Evolutionary conservation across 495 filamentous ascomycete genomes (phyloP).

Genomic region (Hapsidospora chrysogenum): DNA sequence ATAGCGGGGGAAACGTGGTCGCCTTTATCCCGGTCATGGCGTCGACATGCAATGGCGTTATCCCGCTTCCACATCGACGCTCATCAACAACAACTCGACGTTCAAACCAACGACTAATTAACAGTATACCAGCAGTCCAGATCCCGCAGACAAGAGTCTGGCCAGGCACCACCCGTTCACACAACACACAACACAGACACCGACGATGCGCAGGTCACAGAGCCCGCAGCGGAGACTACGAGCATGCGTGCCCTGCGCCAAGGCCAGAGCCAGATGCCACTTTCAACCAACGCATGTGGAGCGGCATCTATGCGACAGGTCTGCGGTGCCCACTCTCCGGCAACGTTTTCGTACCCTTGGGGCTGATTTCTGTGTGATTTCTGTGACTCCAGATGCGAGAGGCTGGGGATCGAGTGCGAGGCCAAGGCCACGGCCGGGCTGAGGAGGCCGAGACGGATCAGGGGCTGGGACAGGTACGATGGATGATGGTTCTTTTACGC

Average conservation of each 20-base stretch:
- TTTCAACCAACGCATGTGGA: neutral
- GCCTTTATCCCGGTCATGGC: no score
- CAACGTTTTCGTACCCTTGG: no score
- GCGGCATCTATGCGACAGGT: neutral
- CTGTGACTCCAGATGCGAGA: neutral
- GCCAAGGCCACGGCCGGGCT: neutral
- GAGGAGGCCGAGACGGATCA: neutral
- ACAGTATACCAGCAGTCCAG: no score
- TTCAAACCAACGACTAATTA: no score
- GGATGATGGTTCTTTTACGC: neutral
- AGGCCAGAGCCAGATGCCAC: neutral
- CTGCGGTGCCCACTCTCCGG: no score
- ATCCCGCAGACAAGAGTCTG: no score
- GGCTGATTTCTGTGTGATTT: neutral
- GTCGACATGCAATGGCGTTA: no score
- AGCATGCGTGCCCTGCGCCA: neutral
- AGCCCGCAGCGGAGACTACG: neutral
- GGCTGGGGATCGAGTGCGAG: neutral
- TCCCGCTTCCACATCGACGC: no score
- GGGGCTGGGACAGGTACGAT: neutral
- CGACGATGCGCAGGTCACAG: neutral
- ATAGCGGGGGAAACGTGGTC: no score
- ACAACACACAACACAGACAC: no score
- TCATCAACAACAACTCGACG: no score
- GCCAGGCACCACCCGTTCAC: no score